These are phyloP conservation scores for Blakeslea trispora DNA, from an alignment of 371 early-diverging fungal species.

Conservation along the genomic window DNA sequence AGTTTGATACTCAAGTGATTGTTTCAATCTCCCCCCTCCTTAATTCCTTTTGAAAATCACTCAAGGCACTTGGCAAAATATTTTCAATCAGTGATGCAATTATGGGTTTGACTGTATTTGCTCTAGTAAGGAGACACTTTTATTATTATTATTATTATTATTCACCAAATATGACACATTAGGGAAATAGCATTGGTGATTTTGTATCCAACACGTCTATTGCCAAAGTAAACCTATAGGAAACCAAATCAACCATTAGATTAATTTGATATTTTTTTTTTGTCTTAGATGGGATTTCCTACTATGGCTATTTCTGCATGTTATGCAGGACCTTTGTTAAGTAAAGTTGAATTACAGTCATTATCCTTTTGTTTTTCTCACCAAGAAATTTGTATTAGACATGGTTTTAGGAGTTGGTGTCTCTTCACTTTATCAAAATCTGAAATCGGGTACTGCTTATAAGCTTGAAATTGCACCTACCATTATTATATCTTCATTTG, in stretches of 20 bases:
- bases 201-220: slow-evolving; percentile 82
- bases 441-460: slow-evolving; percentile 43
- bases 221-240: slow-evolving; percentile 50
- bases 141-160: no score
- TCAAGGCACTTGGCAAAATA: slow-evolving; percentile 75
- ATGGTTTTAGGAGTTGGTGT: slow-evolving; percentile 79
- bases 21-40: no score
- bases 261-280: background rate
- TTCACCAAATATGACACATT: no score
- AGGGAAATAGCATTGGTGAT: slow-evolving; percentile 87
- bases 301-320: slow-evolving; percentile 87
- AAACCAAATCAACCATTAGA: no score
- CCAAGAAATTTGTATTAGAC: slow-evolving; percentile 38
- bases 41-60: no score
- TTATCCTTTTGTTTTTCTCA: background rate
- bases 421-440: slow-evolving; percentile 58
- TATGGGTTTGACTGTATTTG: slow-evolving; percentile 83
- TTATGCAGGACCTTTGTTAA: slow-evolving; percentile 82
- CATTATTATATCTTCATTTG: slow-evolving; percentile 53
- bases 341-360: slow-evolving; percentile 37
- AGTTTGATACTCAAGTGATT: no score
- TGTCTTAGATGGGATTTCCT: slow-evolving; percentile 71
- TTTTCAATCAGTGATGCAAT: slow-evolving; percentile 80
- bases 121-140: slow-evolving; percentile 52
- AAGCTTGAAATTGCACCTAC: slow-evolving; percentile 56